These are phyloP conservation scores for Hirschioporus abietinus DNA, from an alignment of 768 basidiomycete genomes.

Conservation along the genomic window DNA sequence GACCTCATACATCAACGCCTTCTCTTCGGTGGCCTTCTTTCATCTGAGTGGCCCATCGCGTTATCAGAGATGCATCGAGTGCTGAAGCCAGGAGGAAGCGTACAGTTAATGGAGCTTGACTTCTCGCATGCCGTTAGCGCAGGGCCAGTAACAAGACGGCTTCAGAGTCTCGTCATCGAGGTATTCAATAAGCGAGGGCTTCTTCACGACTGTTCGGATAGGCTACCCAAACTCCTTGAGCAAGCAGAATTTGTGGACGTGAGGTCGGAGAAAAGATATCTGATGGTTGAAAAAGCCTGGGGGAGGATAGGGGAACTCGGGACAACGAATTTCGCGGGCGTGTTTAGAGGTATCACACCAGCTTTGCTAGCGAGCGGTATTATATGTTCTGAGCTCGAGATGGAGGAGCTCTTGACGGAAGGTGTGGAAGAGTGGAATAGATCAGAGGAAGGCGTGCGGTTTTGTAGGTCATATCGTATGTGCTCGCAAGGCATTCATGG, in stretches of 20 bases:
- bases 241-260: not conserved
- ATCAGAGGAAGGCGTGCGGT: not conserved
- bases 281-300: not conserved
- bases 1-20: slow-evolving; percentile 28
- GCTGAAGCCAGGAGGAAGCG: slow-evolving; percentile 26
- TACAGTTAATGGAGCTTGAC: slow-evolving; percentile 24
- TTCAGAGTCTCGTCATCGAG: not conserved
- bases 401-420: slow-evolving; percentile 15
- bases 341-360: slow-evolving; percentile 19
- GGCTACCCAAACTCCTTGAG: slow-evolving; percentile 2
- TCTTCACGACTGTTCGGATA: slow-evolving; percentile 7
- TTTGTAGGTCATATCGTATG: not conserved
- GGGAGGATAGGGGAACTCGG: not conserved
- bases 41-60: slow-evolving; percentile 22
- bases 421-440: slow-evolving; percentile 21
- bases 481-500: not conserved
- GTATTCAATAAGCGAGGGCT: slow-evolving; percentile 10
- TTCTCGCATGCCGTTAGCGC: slow-evolving; percentile 9
- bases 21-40: slow-evolving; percentile 23
- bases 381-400: slow-evolving; percentile 18
- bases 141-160: slow-evolving; percentile 10
- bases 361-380: slow-evolving; percentile 16
- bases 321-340: not conserved
- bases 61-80: slow-evolving; percentile 27
- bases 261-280: not conserved